Evolutionary conservation across 768 basidiomycete species (phyloP).

Genomic region (Megacollybia marginata): DNA sequence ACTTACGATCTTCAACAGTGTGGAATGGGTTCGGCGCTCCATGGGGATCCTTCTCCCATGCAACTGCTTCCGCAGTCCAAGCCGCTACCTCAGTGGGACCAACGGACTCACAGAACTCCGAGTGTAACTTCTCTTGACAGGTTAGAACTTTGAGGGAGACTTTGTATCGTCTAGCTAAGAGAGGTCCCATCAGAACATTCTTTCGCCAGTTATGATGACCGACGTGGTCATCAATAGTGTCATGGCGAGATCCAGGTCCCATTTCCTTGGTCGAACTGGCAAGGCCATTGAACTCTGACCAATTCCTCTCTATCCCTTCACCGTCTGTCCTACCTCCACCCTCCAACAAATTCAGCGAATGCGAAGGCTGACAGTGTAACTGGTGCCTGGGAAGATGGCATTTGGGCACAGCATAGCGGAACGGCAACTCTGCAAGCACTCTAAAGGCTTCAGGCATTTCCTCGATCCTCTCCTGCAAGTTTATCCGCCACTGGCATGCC

Average conservation of each 20-base stretch:
- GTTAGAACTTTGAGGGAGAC: too few relatives aligned
- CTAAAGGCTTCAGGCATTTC: not conserved
- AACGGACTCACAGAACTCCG: too few relatives aligned
- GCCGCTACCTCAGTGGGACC: too few relatives aligned
- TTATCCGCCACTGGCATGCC: conserved; percentile 10
- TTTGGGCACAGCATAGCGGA: not conserved
- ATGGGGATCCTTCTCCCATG: too few relatives aligned
- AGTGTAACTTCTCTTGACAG: too few relatives aligned
- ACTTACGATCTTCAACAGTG: too few relatives aligned
- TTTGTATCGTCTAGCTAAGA: too few relatives aligned
- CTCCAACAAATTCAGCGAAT: not conserved
- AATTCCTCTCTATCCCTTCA: conserved; percentile 18
- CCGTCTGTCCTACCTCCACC: conserved; percentile 15
- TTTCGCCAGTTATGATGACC: too few relatives aligned
- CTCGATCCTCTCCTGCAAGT: not conserved
- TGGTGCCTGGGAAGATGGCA: not conserved
- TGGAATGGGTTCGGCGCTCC: too few relatives aligned
- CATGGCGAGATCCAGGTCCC: conserved; percentile 10
- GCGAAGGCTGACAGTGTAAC: not conserved
- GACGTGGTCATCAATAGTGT: not conserved
- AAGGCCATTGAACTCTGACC: conserved; percentile 14
- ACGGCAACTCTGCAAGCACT: not conserved
- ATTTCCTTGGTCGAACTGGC: conserved; percentile 19
- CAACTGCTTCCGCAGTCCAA: too few relatives aligned
- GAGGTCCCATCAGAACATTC: too few relatives aligned